A percentile compares a stretch with the other conserved stretches of the same genome.
phyloP scores from a whole-genome alignment of 2,329 filamentous ascomycete species.

The Amylocarpus encephaloides region DNA sequence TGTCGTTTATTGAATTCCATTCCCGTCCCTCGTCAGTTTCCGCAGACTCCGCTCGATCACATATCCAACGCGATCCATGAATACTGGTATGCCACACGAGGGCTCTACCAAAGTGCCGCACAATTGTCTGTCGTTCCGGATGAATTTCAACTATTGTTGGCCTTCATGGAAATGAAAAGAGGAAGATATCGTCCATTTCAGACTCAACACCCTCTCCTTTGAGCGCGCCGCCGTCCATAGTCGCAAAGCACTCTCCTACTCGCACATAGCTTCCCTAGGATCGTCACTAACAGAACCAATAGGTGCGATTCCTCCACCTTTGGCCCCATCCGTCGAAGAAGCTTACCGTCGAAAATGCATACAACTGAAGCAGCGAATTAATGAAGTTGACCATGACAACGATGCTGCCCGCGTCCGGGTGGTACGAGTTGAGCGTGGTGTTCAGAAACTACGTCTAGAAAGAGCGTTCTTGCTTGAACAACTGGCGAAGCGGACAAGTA shows the following conservation, averaged over 20 bases:
- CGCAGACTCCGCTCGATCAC: not conserved
- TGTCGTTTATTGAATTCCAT: not conserved
- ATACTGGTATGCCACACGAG: not conserved
- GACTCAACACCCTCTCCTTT: too few species aligned
- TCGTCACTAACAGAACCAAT: not conserved
- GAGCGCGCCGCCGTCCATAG: too few species aligned
- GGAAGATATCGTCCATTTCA: too few species aligned
- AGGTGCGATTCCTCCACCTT: constrained; percentile 45
- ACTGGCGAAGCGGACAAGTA: constrained; percentile 66
- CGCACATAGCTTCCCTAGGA: not conserved
- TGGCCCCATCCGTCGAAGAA: constrained; percentile 87
- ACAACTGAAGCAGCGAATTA: constrained; percentile 83
- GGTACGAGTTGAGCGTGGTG: constrained; percentile 70
- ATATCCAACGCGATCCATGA: not conserved
- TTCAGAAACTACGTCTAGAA: constrained; percentile 88
- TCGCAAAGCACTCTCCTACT: not conserved
- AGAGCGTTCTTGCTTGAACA: constrained; percentile 70
- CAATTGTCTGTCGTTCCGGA: too few species aligned
- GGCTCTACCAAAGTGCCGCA: not conserved
- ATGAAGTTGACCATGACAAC: constrained; percentile 87
- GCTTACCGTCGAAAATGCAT: constrained; percentile 97
- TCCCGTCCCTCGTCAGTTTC: not conserved
- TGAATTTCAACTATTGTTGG: too few species aligned
- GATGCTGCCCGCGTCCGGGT: constrained; percentile 76
- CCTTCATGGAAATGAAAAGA: too few species aligned